Evolutionary conservation across 768 basidiomycete genomes (phyloP).

Genomic region (Agaricus sinodeliciosus): DNA sequence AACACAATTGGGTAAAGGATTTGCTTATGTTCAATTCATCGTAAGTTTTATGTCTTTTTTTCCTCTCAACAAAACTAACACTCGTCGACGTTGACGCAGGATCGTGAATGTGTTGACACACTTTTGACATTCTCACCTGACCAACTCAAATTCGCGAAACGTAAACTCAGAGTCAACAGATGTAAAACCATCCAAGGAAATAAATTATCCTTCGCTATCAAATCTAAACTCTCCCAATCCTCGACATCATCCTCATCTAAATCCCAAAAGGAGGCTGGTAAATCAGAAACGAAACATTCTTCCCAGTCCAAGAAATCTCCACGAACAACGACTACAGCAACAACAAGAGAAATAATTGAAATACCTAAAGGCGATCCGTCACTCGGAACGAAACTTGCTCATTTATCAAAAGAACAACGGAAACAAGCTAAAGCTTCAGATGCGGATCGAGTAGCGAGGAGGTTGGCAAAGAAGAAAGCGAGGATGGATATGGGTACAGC

Average conservation of each 20-base stretch:
- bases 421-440: slow-evolving; percentile 78
- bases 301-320: slow-evolving; percentile 8
- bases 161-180: slow-evolving; percentile 83
- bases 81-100: slow-evolving; percentile 37
- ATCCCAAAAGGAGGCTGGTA: not conserved
- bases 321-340: slow-evolving; percentile 13
- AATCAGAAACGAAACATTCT: too few relatives aligned
- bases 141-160: slow-evolving; percentile 88
- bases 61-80: not conserved
- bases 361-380: slow-evolving; percentile 76
- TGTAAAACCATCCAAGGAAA: slow-evolving; percentile 67
- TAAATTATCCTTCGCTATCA: slow-evolving; percentile 15
- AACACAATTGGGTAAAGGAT: slow-evolving; percentile 92
- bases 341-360: slow-evolving; percentile 17
- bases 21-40: slow-evolving; percentile 85
- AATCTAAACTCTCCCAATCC: slow-evolving; percentile 15
- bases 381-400: slow-evolving; percentile 72
- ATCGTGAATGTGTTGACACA: slow-evolving; percentile 89
- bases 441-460: slow-evolving; percentile 71
- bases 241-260: slow-evolving; percentile 5
- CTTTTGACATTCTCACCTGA: slow-evolving; percentile 70
- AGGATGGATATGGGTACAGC: slow-evolving; percentile 39
- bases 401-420: slow-evolving; percentile 79
- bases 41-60: slow-evolving; percentile 38
- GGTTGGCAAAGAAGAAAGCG: slow-evolving; percentile 87